Base-by-base conservation (phyloP, 768 basidiomycete species). In the Naganishia friedmannii region DNA sequence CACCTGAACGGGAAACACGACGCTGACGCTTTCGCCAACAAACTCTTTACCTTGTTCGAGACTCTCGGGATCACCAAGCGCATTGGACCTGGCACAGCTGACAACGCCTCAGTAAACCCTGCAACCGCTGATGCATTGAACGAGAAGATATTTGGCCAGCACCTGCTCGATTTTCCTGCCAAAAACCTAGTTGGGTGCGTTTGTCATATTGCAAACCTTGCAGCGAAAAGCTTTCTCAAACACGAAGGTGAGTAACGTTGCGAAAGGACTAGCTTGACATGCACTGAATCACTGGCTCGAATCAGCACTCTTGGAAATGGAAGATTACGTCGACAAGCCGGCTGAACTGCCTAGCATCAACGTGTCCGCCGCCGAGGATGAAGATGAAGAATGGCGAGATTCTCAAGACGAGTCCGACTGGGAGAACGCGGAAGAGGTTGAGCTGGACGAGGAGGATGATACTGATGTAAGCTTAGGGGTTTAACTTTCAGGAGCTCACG, bases 151-250 rank as follows among this genome's bases (percentile, higher is more conserved):
- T 56, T 56, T 21, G 55, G 32, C 7, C 28, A 28, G 19, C 55
- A 56, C 32, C 21, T 29, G 55, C 12, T 56, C 7, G 55, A 56
- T 29, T 29, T 56, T 21, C 28, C 28, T 32, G 26, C 26, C 12
- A 13, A 32, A 29, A 56, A 56, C 32, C 7, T 28, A 10, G 32
- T 56, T 5, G 55, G 29, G 7, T 56, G 55, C 21, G 17, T 56
- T 21, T 56, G 55, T 15, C 55, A 56, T 19, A 32, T 56, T 8
- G 55, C 55, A 28, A 56, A 56, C 31, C 55, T 56, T 32, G 55
- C 55, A 10, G 55, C 55, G 26, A 21, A 56, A 32, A 32, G 19
- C 55, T 56, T 21, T 32, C 31, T 56, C 12, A 19, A 32, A 21
- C 7, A 29, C 10, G 55, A 56, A 21, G 19, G 55, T 56, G 32